phyloP scores from a whole-genome alignment of 208 protist species.

The Trypanosoma theileri region DNA sequence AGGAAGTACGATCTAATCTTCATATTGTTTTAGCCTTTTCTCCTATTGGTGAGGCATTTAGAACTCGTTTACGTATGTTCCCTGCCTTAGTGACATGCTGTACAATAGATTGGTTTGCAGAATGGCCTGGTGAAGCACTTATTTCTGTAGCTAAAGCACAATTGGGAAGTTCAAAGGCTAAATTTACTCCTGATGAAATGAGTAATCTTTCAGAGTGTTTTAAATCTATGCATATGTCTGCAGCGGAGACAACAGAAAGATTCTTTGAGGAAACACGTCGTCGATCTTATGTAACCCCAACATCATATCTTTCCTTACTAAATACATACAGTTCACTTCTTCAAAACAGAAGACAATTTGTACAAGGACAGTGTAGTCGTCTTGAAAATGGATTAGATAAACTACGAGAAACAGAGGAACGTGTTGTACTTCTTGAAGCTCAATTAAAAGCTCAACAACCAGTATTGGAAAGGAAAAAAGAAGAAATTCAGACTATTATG shows the following conservation, averaged over 20 bases:
- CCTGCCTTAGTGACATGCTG: conserved; percentile 97
- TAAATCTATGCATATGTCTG: conserved; percentile 91
- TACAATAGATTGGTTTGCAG: conserved; percentile 98
- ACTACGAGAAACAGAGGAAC: conserved; percentile 89
- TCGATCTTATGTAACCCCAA: conserved; percentile 98
- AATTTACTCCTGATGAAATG: conserved; percentile 27
- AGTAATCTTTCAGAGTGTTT: conserved; percentile 80
- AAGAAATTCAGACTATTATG: conserved; percentile 94
- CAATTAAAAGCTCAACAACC: conserved; percentile 95
- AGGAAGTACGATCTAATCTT: conserved; percentile 93
- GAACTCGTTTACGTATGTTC: conserved; percentile 96
- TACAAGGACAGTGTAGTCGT: conserved; percentile 79
- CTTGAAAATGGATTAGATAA: conserved; percentile 96
- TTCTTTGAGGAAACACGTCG: conserved; percentile 93
- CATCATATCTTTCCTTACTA: conserved; percentile 96
- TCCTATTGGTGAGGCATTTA: conserved; percentile 95
- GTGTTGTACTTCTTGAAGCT: conserved; percentile 92
- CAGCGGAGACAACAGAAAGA: conserved; percentile 78
- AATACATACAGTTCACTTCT: conserved; percentile 89
- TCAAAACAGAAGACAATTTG: conserved; percentile 74
- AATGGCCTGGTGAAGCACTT: conserved; percentile 96
- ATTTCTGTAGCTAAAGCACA: conserved; percentile 89
- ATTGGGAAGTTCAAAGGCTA: conserved; percentile 28
- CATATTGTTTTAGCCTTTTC: conserved; percentile 97
- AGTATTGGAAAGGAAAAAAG: conserved; percentile 91